Percentiles rank a stretch among this genome's conserved stretches.
Conservation (phyloP, 2,329 filamentous ascomycete species). For the Lecanicillium sp. region DNA sequence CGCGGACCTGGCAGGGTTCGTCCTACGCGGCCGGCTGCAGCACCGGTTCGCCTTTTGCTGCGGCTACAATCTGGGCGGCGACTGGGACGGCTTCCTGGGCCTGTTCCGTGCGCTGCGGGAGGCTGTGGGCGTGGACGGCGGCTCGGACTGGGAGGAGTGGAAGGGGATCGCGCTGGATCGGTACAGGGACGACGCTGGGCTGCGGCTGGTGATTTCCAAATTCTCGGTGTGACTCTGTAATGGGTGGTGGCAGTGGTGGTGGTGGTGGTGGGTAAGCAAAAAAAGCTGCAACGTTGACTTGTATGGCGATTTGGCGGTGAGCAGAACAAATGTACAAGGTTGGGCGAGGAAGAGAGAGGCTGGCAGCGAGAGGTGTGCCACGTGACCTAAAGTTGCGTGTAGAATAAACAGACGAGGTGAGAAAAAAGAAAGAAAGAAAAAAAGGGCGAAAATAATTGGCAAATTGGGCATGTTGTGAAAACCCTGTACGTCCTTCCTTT, state of each 20-base stretch:
- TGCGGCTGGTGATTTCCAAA: slow-evolving; percentile 17
- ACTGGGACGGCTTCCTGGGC: slow-evolving; percentile 38
- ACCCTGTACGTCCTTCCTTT: no score
- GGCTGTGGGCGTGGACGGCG: slow-evolving; percentile 26
- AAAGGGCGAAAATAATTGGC: no score
- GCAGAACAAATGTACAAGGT: background rate
- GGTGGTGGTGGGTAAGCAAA: background rate
- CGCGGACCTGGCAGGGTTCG: slow-evolving; percentile 29
- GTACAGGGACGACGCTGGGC: slow-evolving; percentile 25
- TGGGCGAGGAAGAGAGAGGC: background rate
- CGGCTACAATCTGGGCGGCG: slow-evolving; percentile 31
- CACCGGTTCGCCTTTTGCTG: slow-evolving; percentile 37
- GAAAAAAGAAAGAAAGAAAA: no score
- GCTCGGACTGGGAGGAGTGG: slow-evolving; percentile 34
- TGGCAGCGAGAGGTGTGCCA: no score
- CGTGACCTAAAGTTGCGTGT: no score
- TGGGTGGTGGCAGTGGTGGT: background rate
- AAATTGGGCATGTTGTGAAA: no score
- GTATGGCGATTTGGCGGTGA: background rate
- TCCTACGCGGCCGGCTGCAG: slow-evolving; percentile 32
- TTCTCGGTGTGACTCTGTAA: background rate
- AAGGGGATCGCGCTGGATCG: slow-evolving; percentile 28
- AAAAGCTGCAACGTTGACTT: background rate
- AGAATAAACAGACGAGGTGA: no score
- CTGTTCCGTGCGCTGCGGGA: slow-evolving; percentile 35